phyloP scores from a whole-genome alignment of 208 protist species.

The Porcisia hertigi region DNA sequence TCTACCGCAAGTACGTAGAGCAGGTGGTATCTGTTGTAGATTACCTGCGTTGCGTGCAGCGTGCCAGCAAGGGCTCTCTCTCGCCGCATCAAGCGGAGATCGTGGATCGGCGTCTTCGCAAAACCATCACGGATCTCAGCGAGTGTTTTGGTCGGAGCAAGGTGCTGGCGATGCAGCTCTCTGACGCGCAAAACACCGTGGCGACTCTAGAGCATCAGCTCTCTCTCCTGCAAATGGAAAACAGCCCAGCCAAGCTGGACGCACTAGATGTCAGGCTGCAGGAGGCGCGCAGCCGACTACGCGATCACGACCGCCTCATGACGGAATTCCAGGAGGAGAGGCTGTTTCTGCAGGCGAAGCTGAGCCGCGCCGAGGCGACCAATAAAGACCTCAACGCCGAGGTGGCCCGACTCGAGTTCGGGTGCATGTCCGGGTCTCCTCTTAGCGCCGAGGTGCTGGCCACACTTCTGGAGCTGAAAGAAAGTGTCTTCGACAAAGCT shows the following conservation, averaged over 20 bases:
- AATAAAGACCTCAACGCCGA: constrained; percentile 69
- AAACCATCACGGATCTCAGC: constrained; percentile 45
- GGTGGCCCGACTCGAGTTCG: constrained; percentile 67
- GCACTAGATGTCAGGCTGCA: constrained; percentile 46
- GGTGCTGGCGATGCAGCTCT: constrained; percentile 51
- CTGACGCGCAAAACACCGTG: constrained; percentile 55
- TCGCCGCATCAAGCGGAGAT: constrained; percentile 73
- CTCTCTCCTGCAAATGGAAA: constrained; percentile 35
- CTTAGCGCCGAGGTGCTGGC: constrained; percentile 55
- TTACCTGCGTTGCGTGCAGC: constrained; percentile 75
- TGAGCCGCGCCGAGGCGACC: constrained; percentile 56
- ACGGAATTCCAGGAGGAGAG: constrained; percentile 71
- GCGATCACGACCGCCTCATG: constrained; percentile 55
- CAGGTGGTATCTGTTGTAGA: constrained; percentile 77
- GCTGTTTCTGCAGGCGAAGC: constrained; percentile 55
- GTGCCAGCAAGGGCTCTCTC: constrained; percentile 50
- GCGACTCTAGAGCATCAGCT: constrained; percentile 68
- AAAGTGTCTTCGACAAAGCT: constrained; percentile 74
- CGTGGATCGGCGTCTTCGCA: constrained; percentile 65
- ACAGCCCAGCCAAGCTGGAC: constrained; percentile 36
- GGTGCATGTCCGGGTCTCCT: constrained; percentile 29
- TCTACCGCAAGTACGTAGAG: constrained; percentile 83
- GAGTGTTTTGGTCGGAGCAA: constrained; percentile 38
- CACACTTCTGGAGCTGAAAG: constrained; percentile 67
- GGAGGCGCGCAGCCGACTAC: constrained; percentile 45